Conservation (phyloP, 108 stramenopile genomes). For the Schizochytrium sp. region DNA sequence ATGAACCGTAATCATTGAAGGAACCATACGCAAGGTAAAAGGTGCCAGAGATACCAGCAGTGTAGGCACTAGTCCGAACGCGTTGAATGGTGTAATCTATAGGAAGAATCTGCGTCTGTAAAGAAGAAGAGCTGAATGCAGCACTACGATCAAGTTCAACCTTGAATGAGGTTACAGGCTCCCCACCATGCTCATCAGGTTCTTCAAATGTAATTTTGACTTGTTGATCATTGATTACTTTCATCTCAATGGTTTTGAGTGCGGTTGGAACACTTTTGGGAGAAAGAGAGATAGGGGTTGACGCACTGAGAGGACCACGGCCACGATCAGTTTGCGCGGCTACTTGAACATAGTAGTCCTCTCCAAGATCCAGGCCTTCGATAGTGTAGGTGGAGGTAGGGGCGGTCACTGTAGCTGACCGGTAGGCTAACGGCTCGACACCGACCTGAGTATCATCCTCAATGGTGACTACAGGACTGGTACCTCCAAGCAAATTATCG, state of each 20-base stretch:
- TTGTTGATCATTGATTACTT: background rate
- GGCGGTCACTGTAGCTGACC: background rate
- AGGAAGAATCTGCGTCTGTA: background rate
- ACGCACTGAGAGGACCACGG: background rate
- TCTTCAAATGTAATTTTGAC: background rate
- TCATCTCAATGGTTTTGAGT: background rate
- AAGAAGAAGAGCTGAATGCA: background rate
- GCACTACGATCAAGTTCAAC: background rate
- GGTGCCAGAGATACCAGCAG: background rate
- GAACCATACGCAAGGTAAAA: background rate
- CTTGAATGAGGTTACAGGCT: background rate
- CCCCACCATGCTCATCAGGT: conserved; percentile 23
- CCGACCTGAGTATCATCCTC: background rate
- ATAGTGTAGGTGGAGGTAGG: conserved; percentile 44
- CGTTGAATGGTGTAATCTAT: conserved; percentile 28
- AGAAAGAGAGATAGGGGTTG: background rate
- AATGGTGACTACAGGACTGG: background rate
- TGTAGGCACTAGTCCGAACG: conserved; percentile 37
- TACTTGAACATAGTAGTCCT: conserved; percentile 5
- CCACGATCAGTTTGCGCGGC: conserved; percentile 34
- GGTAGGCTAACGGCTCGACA: conserved; percentile 12
- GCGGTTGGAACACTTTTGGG: conserved; percentile 15
- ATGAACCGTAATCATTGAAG: background rate
- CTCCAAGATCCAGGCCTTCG: background rate
- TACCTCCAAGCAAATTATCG: background rate